A percentile compares a stretch with the other conserved stretches of the same genome.
Conservation (phyloP, 441 rosid species). For the Francoa sonchifolia region DNA sequence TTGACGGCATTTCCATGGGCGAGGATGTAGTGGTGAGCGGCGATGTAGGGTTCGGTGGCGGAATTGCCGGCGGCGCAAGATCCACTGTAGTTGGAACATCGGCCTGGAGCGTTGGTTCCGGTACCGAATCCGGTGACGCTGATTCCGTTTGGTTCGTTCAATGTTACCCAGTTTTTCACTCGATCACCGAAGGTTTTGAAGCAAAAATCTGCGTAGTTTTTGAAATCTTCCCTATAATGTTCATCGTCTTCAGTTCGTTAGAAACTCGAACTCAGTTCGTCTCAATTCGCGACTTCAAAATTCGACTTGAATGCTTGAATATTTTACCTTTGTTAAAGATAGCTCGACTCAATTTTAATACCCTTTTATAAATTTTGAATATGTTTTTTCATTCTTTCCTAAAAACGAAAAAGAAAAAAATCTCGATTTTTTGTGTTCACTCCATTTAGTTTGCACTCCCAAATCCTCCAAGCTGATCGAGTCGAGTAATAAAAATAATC, state of each 20-base stretch:
- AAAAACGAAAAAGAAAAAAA: too few species aligned
- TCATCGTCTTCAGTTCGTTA: neutral
- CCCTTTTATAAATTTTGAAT: too few species aligned
- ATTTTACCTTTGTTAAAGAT: too few species aligned
- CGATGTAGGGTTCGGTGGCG: constrained; percentile 20
- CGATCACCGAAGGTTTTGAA: constrained; percentile 32
- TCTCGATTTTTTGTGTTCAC: too few species aligned
- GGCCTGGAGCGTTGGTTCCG: constrained; percentile 21
- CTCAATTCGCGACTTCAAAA: too few species aligned
- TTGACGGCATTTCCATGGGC: constrained; percentile 25
- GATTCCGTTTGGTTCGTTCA: constrained; percentile 28
- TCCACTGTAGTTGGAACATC: constrained; percentile 15
- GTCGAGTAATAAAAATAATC: too few species aligned
- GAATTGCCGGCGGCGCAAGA: constrained; percentile 21
- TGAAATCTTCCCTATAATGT: constrained; percentile 24
- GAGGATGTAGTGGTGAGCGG: constrained; percentile 22
- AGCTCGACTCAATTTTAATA: too few species aligned
- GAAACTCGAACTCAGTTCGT: too few species aligned
- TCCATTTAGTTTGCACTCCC: too few species aligned
- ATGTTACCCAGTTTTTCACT: constrained; percentile 35
- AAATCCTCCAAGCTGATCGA: too few species aligned
- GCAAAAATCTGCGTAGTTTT: constrained; percentile 26
- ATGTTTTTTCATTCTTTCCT: too few species aligned
- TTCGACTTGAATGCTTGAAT: too few species aligned
- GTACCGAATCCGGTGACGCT: constrained; percentile 12